Conservation (phyloP, 1,284 basidiomycete genomes). For the Ceratorhiza oryzae-sativae region DNA sequence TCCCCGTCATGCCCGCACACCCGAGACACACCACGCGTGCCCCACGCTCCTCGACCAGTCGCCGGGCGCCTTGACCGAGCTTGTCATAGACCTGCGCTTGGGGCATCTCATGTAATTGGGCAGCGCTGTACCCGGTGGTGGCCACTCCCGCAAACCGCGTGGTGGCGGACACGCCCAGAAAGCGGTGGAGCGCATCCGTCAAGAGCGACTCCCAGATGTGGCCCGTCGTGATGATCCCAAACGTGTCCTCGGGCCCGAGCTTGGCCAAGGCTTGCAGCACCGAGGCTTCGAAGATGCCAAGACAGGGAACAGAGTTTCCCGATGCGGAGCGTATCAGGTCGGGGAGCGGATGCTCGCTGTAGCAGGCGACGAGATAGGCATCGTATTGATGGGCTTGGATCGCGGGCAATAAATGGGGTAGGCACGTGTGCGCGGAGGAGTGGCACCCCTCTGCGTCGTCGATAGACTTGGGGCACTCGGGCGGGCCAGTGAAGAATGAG, state of each 20-base stretch:
- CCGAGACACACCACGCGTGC: slow-evolving; percentile 57
- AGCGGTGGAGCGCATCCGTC: slow-evolving; percentile 49
- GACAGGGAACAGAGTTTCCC: not conserved
- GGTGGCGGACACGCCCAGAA: slow-evolving; percentile 46
- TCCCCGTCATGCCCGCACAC: slow-evolving; percentile 60
- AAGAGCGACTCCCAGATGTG: slow-evolving; percentile 57
- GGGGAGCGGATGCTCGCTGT: slow-evolving; percentile 59
- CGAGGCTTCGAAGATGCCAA: slow-evolving; percentile 58
- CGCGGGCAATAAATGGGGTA: slow-evolving; percentile 46
- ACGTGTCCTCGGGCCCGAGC: slow-evolving; percentile 49
- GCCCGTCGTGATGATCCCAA: slow-evolving; percentile 61
- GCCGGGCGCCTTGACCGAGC: slow-evolving; percentile 49
- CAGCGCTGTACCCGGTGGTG: slow-evolving; percentile 56
- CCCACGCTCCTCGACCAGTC: slow-evolving; percentile 49
- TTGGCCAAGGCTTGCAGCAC: slow-evolving; percentile 50
- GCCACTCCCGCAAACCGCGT: slow-evolving; percentile 54
- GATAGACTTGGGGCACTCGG: slow-evolving; percentile 54
- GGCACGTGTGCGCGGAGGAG: slow-evolving; percentile 52
- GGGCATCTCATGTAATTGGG: slow-evolving; percentile 54
- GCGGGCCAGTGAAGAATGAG: slow-evolving; percentile 54
- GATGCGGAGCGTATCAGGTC: slow-evolving; percentile 53
- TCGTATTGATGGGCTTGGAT: slow-evolving; percentile 45
- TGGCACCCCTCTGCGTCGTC: slow-evolving; percentile 54
- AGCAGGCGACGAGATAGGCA: slow-evolving; percentile 59
- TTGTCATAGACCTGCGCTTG: slow-evolving; percentile 51